Evolutionary conservation across 257 asterid species (phyloP), one percentile per base, ranked within the genome.

Genomic region (Buddleja alternifolia): DNA sequence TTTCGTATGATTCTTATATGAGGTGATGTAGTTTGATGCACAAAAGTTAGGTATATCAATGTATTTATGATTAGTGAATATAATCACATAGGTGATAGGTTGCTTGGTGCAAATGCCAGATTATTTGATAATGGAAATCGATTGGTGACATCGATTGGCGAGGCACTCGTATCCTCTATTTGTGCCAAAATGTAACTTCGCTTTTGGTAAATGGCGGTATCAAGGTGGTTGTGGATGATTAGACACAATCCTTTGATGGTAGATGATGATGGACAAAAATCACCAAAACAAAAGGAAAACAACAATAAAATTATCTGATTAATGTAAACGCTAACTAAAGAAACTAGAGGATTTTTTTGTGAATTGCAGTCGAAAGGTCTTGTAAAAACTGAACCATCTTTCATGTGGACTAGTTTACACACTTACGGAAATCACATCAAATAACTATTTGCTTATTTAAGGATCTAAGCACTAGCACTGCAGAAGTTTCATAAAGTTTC

Each of bases 1-100:
- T 25, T 51, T 25, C 34, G 0, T 14, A 39, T 48, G 60, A 32
- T 47, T 75, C 44, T 56, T 23, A 6, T 14, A 10, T 34, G 19
- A 23, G 48, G 39, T 20, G 29, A 54, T 42, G 54, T 45, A 40
- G 39, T 59, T 63, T 62, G 17, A 56, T 47, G 12, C 48, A 41
- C 10, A 17, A 29, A 48, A 47, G n/a, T 20, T 32, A 5, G 66
- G n/a, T 0, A 42, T 41, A 40, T 39, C 15, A 44, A 48, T 47
- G n/a, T n/a, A 41, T 20, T 44, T 29, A 46, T 37, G 41, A 47
- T 24, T 29, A 29, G 34, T 29, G 5, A 29, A 29, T 29, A 29
- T 29, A 29, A 29, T 29, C 34, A 29, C 34, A 29, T n/a, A n/a
- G n/a, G n/a, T n/a, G n/a, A n/a, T n/a, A 5, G 34, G 34, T 29